Percentiles rank a stretch among this genome's conserved stretches.
Conservation (phyloP, 331 rosid genomes). For the Malus hybrid region DNA sequence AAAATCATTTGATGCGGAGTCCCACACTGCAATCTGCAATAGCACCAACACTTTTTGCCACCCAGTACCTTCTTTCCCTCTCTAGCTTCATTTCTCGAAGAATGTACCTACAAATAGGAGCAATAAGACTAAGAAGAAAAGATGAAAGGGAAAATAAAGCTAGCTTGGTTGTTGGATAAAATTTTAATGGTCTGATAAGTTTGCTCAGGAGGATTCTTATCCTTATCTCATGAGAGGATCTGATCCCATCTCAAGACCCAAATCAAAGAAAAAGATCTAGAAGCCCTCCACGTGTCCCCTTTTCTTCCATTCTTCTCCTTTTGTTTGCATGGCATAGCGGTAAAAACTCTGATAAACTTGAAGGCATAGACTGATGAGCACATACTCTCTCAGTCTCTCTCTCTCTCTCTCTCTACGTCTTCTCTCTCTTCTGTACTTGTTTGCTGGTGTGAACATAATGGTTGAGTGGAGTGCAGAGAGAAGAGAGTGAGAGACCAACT, state of each 20-base stretch:
- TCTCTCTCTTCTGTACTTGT: neutral
- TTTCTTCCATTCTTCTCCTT: neutral
- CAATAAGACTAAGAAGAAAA: neutral
- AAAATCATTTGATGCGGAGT: neutral
- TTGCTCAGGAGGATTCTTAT: no score
- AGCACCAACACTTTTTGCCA: conserved; percentile 14
- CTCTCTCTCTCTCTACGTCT: neutral
- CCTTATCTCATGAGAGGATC: no score
- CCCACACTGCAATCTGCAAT: conserved; percentile 10
- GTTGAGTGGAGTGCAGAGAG: conserved; percentile 1
- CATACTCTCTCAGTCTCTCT: neutral
- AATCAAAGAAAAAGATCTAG: neutral
- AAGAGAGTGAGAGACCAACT: conserved; percentile 20
- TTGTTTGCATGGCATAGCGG: conserved; percentile 12
- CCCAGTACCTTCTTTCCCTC: conserved; percentile 4
- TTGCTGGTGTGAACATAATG: neutral
- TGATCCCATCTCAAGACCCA: no score
- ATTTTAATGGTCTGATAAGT: no score
- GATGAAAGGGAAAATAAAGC: neutral
- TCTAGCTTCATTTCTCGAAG: conserved; percentile 34
- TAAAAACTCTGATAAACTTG: neutral
- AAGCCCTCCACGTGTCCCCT: conserved; percentile 21
- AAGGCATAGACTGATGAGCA: neutral
- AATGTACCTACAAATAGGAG: conserved; percentile 25
- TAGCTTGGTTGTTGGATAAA: no score